Base-by-base conservation (phyloP, 306 rosid species). In the Abrus precatorius region DNA sequence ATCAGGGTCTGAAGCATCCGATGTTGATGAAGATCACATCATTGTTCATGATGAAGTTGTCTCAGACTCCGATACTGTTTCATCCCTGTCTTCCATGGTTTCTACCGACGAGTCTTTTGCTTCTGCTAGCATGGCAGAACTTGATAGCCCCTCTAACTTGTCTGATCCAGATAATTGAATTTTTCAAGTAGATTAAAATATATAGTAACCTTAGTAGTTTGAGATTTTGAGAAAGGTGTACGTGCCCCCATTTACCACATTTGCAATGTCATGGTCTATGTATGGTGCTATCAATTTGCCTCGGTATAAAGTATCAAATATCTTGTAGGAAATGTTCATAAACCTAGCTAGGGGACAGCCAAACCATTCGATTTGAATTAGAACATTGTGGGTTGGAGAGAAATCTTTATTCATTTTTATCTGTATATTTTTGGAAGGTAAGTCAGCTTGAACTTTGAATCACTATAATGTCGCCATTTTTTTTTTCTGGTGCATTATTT, bases 71-170 rank as follows among this genome's bases (percentile, higher is more conserved):
- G 97, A 93, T 30, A 77, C 91, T 6, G 90, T 85, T 74, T 93
- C 99, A 33, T 93, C 99, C 69, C 90, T 92, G 30, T 93, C 98
- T 41, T 6, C 92, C 0, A 14, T 83, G 78, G 97, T 89, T 68
- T 95, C 98, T 7, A 82, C 84, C 0, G 97, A 93, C 0, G 97
- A 93, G 79, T 95, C 99, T 45, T 95, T 95, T 80, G 99, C 92
- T 41, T 95, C 99, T 69, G 98, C 99, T 65, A 92, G 88, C 80
- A 93, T 92, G 97, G 99, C 91, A 45, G 99, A 95, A 79, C 97
- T 92, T 34, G 98, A 95, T 79, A 90, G 97, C 83, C 99, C 94
- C 2, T 80, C 84, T 11, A 86, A 87, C 85, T 84, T 85, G 63
- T 89, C 97, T 60, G 97, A 95, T 82, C 72, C 80, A 65, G 91